Conservation (phyloP, 768 basidiomycete species). For the Hortiboletus flavorubellus region DNA sequence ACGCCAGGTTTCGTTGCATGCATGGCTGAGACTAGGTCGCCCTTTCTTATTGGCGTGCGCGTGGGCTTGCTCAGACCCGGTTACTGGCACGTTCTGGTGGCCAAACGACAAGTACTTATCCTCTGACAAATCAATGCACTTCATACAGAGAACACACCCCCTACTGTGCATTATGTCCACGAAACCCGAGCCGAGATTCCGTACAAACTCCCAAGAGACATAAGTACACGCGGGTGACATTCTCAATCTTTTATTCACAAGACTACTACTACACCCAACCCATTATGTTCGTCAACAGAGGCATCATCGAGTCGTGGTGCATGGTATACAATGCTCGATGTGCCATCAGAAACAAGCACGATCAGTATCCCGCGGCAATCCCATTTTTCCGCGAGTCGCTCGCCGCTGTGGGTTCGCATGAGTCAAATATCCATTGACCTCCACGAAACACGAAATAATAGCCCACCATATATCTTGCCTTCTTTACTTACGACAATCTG, state of each 20-base stretch:
- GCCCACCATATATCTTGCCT: conserved; percentile 62
- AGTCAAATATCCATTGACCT: neutral
- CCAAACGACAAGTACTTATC: neutral
- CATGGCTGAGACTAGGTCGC: conserved; percentile 17
- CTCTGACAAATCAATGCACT: conserved; percentile 2
- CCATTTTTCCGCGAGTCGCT: conserved; percentile 93
- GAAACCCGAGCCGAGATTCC: too few relatives aligned
- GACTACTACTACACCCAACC: neutral
- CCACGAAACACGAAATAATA: neutral
- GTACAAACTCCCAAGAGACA: too few relatives aligned
- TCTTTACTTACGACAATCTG: conserved; percentile 57
- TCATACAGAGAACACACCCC: neutral
- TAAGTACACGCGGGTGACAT: neutral
- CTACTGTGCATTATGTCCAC: too few relatives aligned
- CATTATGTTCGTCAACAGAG: neutral
- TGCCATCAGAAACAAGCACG: too few relatives aligned
- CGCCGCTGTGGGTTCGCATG: conserved; percentile 49
- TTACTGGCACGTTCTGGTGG: neutral
- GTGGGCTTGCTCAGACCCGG: conserved; percentile 8
- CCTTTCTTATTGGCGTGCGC: conserved; percentile 17
- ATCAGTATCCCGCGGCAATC: conserved; percentile 81
- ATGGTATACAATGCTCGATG: too few relatives aligned
- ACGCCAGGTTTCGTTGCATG: neutral
- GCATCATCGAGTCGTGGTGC: too few relatives aligned
- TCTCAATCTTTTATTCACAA: too few relatives aligned